Conservation (phyloP, 208 protist species). For the Trypanosoma scelopori region DNA sequence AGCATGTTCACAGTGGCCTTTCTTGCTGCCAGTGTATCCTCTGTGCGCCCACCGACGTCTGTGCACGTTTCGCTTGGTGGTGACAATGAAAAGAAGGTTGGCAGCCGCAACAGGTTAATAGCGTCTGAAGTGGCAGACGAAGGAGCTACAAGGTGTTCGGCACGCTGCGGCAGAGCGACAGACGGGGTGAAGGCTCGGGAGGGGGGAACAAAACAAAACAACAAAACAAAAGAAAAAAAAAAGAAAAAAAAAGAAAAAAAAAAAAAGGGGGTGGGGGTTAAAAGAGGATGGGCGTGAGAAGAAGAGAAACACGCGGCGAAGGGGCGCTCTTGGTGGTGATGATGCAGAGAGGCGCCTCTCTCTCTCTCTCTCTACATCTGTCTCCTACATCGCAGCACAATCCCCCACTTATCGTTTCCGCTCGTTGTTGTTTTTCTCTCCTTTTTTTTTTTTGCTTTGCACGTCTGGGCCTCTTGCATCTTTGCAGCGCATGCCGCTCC, state of each 20-base stretch:
- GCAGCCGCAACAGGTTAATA: too few species aligned
- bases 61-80: neutral
- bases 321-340: too few species aligned
- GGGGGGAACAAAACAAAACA: neutral
- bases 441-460: neutral
- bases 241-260: neutral
- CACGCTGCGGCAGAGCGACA: too few species aligned
- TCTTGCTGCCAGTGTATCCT: slow-evolving; percentile 4
- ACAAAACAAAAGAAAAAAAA: neutral
- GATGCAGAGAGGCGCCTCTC: too few species aligned
- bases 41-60: neutral
- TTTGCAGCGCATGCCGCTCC: too few species aligned
- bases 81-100: too few species aligned
- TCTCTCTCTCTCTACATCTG: neutral
- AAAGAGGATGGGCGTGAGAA: too few species aligned
- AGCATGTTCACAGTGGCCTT: slow-evolving; percentile 3
- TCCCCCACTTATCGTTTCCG: neutral
- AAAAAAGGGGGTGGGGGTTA: neutral
- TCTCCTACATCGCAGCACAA: neutral
- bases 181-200: too few species aligned
- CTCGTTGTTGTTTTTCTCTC: neutral
- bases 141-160: too few species aligned
- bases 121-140: too few species aligned
- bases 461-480: too few species aligned
- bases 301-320: too few species aligned